A percentile compares a stretch with the other conserved stretches of the same genome.
Conservation (phyloP, 495 filamentous ascomycete genomes). For the Ascodesmis nigricans region DNA sequence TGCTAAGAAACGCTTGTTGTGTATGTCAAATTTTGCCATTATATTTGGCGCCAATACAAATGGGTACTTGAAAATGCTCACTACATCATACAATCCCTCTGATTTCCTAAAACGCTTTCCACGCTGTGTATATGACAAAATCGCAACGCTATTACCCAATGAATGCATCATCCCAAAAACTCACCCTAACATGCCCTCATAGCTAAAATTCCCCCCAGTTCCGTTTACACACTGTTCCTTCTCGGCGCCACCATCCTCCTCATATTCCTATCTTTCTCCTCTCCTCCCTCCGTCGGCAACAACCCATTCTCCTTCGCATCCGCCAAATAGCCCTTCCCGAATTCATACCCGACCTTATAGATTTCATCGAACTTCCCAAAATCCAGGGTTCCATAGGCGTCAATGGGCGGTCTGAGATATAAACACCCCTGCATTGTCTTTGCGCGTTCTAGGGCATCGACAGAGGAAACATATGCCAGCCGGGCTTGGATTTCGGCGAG, state of each 20-base stretch:
- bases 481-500: slow-evolving; percentile 88
- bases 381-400: slow-evolving; percentile 79
- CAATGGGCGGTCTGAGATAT: slow-evolving; percentile 90
- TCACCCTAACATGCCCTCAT: slow-evolving; percentile 1
- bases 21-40: too few species aligned
- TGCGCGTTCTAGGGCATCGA: slow-evolving; percentile 81
- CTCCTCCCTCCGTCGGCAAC: slow-evolving; percentile 14
- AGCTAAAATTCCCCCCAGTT: not conserved
- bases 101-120: too few species aligned
- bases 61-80: too few species aligned
- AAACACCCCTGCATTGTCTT: slow-evolving; percentile 71
- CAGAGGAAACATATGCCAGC: slow-evolving; percentile 78
- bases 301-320: slow-evolving; percentile 50
- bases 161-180: too few species aligned
- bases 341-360: slow-evolving; percentile 67
- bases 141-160: too few species aligned
- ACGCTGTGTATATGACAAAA: too few species aligned
- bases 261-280: slow-evolving; percentile 69
- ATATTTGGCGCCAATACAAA: too few species aligned
- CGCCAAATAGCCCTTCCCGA: slow-evolving; percentile 55
- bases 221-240: slow-evolving; percentile 57
- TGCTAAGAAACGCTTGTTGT: too few species aligned
- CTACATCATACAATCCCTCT: too few species aligned
- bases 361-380: slow-evolving; percentile 98
- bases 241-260: slow-evolving; percentile 85